Evolutionary conservation across 2,329 filamentous ascomycete genomes (phyloP).

Genomic region (Lasiodiplodia hormozganensis): DNA sequence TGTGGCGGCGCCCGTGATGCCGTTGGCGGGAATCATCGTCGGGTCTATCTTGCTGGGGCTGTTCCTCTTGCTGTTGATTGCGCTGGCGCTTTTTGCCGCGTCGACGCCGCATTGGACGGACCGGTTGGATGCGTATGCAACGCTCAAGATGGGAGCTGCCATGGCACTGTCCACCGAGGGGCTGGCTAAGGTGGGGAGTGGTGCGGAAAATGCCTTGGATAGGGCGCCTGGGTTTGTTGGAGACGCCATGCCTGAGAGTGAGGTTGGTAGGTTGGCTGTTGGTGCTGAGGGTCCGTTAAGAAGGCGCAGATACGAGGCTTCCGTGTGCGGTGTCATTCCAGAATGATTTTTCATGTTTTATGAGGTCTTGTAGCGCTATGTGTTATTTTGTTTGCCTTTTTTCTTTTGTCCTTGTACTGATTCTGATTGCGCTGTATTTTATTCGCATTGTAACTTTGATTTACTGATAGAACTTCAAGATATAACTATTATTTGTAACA

Average conservation of each 20-base stretch:
- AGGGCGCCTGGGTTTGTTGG: neutral
- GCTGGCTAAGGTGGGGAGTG: neutral
- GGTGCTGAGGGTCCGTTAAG: neutral
- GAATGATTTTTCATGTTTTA: neutral
- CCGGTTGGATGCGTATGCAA: neutral
- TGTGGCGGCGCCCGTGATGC: constrained; percentile 1
- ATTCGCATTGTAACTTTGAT: too few relatives aligned
- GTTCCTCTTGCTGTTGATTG: neutral
- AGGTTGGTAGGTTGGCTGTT: neutral
- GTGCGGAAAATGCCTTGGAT: neutral
- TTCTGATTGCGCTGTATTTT: too few relatives aligned
- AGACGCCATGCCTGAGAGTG: neutral
- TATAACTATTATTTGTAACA: too few relatives aligned
- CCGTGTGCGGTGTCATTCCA: neutral
- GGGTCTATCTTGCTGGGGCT: neutral
- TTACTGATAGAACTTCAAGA: too few relatives aligned
- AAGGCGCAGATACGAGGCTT: neutral
- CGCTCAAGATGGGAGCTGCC: neutral
- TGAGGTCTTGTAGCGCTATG: too few relatives aligned
- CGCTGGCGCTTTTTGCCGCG: neutral
- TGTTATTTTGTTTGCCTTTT: too few relatives aligned
- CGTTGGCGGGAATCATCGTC: neutral
- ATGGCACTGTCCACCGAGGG: neutral
- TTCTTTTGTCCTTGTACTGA: too few relatives aligned
- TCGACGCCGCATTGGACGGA: neutral